phyloP scores from a whole-genome alignment of 768 basidiomycete species.

The Clathrus columnatus region DNA sequence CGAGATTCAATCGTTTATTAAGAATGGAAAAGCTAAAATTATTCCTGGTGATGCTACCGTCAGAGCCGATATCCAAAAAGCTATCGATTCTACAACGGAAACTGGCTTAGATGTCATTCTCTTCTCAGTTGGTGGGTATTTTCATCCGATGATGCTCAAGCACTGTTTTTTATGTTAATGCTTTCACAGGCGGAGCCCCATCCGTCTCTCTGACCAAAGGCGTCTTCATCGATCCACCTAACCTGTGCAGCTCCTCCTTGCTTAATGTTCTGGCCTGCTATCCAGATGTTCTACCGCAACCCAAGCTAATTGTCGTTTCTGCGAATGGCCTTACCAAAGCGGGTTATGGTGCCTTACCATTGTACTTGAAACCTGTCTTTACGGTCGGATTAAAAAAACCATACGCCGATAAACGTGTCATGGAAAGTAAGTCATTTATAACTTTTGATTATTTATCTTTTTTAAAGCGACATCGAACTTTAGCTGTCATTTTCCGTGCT shows the following conservation, averaged over 20 bases:
- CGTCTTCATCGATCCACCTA: conserved; percentile 36
- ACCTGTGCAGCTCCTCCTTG: conserved; percentile 51
- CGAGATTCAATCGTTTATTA: conserved; percentile 42
- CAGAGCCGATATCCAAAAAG: conserved; percentile 39
- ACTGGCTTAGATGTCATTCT: conserved; percentile 43
- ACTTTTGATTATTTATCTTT: neutral
- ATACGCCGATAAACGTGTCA: conserved; percentile 53
- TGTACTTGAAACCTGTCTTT: conserved; percentile 43
- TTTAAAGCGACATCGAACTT: neutral
- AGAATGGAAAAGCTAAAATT: conserved; percentile 42
- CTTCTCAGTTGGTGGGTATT: conserved; percentile 49
- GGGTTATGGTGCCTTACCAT: conserved; percentile 39
- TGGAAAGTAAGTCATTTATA: conserved; percentile 31
- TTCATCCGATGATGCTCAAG: neutral
- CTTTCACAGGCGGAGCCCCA: conserved; percentile 35
- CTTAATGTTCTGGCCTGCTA: conserved; percentile 49
- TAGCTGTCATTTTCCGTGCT: conserved; percentile 31
- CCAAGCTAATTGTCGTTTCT: conserved; percentile 47
- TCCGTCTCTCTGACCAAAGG: conserved; percentile 41
- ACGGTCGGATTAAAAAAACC: conserved; percentile 33
- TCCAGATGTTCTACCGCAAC: conserved; percentile 30
- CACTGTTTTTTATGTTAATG: conserved; percentile 3
- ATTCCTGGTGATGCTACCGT: conserved; percentile 55
- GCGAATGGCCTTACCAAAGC: conserved; percentile 41
- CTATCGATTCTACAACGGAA: conserved; percentile 38